Evolutionary conservation across 495 filamentous ascomycete genomes (phyloP).

Genomic region (Monascus purpureus): DNA sequence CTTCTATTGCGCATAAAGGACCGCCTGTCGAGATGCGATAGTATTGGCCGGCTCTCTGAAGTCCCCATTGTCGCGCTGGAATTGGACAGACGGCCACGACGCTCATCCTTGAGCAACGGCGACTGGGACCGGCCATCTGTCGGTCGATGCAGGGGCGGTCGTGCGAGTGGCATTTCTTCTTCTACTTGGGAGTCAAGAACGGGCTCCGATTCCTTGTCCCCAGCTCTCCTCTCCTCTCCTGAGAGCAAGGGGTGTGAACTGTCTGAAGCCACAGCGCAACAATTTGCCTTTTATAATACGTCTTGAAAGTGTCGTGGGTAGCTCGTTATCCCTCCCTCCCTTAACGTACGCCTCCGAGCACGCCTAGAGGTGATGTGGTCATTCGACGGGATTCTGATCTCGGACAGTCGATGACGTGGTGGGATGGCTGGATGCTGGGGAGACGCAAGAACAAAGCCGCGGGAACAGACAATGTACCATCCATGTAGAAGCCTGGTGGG

Average conservation of each 20-base stretch:
- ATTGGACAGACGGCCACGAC: constrained; percentile 27
- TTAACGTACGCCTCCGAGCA: no score
- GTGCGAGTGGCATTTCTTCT: constrained; percentile 23
- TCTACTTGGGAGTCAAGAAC: neutral
- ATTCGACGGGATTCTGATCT: no score
- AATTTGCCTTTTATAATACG: neutral
- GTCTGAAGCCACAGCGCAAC: neutral
- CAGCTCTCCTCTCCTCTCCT: neutral
- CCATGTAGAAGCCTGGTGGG: no score
- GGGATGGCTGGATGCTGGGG: no score
- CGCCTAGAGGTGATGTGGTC: no score
- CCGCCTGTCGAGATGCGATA: constrained; percentile 28
- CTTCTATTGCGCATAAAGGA: constrained; percentile 49
- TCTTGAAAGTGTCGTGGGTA: no score
- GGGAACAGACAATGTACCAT: no score
- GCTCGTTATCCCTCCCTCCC: no score
- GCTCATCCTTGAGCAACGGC: constrained; percentile 44
- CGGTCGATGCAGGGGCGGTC: constrained; percentile 33
- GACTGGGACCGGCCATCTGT: constrained; percentile 37
- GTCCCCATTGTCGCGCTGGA: constrained; percentile 23
- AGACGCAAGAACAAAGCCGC: no score
- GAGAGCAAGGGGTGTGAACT: neutral
- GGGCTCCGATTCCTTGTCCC: neutral
- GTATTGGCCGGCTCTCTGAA: constrained; percentile 26
- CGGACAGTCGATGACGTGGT: no score